Conservation (phyloP, 495 filamentous ascomycete species). For the Chaetomium fimeti region DNA sequence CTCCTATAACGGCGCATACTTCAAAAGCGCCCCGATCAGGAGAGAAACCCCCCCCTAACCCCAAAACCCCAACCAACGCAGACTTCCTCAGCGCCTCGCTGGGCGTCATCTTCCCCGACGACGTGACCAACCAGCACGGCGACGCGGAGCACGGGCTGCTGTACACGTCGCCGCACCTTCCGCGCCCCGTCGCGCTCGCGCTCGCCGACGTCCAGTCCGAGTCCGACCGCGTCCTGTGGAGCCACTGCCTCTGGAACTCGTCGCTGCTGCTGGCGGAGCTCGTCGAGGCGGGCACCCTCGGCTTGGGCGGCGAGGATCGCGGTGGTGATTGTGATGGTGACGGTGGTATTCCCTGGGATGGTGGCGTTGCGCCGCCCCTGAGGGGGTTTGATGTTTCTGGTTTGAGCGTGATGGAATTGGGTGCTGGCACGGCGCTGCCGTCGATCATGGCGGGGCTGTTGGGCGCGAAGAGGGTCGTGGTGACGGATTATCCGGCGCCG, state of each 20-base stretch:
- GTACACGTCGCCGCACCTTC: constrained; percentile 62
- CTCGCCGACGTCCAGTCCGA: constrained; percentile 58
- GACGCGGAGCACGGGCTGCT: constrained; percentile 63
- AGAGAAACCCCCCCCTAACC: background rate
- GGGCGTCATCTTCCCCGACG: constrained; percentile 72
- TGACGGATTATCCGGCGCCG: constrained; percentile 75
- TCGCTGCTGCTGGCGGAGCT: constrained; percentile 68
- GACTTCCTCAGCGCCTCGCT: constrained; percentile 65
- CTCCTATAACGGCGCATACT: too few species aligned
- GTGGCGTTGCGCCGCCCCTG: background rate
- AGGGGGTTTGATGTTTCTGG: constrained; percentile 29
- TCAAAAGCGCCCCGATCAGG: too few species aligned
- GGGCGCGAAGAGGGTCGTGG: constrained; percentile 60
- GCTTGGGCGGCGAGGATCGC: constrained; percentile 17
- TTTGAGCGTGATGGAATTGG: constrained; percentile 50
- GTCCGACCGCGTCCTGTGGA: constrained; percentile 64
- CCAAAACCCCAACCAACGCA: constrained; percentile 5
- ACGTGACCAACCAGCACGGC: constrained; percentile 71
- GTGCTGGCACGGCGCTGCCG: constrained; percentile 70
- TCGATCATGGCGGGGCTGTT: constrained; percentile 65
- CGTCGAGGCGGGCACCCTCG: constrained; percentile 52
- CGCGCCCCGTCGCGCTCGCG: constrained; percentile 43
- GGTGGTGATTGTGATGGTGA: background rate
- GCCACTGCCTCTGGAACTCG: constrained; percentile 88
- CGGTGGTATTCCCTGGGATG: background rate